These are phyloP conservation scores for Suillus bovinus DNA, from an alignment of 768 basidiomycete genomes.

Conservation along the genomic window DNA sequence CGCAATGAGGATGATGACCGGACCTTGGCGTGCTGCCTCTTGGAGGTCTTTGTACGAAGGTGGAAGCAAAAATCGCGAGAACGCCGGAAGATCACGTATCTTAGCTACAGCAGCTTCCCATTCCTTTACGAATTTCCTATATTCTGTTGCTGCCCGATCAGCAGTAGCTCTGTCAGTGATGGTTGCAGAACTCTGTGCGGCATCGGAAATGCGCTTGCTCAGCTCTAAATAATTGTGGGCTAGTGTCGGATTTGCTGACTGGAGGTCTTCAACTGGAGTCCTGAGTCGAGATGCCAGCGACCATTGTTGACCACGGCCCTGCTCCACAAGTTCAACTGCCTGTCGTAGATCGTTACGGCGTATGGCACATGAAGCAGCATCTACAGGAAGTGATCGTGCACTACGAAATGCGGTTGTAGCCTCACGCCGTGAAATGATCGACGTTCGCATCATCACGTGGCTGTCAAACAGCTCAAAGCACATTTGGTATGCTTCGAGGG, in stretches of 20 bases:
- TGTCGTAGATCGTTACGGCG: too few species aligned
- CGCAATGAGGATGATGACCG: too few species aligned
- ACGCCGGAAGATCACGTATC: not conserved
- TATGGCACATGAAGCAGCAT: too few species aligned
- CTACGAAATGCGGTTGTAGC: too few species aligned
- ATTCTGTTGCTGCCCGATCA: not conserved
- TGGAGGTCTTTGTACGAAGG: not conserved
- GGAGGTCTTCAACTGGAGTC: not conserved
- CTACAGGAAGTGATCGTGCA: too few species aligned
- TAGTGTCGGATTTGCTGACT: not conserved
- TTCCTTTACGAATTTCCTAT: not conserved
- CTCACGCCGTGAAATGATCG: too few species aligned
- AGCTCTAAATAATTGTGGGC: not conserved
- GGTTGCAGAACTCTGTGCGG: not conserved
- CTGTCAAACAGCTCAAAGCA: too few species aligned
- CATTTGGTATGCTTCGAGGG: too few species aligned
- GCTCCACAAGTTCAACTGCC: too few species aligned
- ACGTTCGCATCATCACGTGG: too few species aligned
- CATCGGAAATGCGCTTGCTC: not conserved
- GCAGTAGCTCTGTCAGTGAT: not conserved
- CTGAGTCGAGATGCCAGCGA: not conserved
- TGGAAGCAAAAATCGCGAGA: not conserved
- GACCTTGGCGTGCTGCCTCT: too few species aligned
- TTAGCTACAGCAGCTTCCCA: not conserved
- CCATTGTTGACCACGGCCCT: not conserved